Base-by-base conservation (phyloP, 2,329 filamentous ascomycete genomes). In the Zymoseptoria pseudotritici region DNA sequence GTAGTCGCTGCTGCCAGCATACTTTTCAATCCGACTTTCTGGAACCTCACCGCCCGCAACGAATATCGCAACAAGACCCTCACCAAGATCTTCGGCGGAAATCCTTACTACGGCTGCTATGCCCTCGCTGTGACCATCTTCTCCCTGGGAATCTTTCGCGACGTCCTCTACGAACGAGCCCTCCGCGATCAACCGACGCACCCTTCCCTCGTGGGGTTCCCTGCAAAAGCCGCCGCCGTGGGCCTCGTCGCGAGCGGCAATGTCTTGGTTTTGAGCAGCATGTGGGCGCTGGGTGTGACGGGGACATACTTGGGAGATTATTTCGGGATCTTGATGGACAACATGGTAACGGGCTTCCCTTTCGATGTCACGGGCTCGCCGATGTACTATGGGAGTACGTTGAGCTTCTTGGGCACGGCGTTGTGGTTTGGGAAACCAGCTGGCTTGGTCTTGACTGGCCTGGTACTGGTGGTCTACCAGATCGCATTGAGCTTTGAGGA, bases 221-320 rank as follows among this genome's bases (percentile, higher is more conserved):
- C 79, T 59, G 77, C 82, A 46, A 83, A 84, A 66, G 84, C 84
- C 65, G 75, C 87, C 19, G 90, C 89, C 50, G 87, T 87, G 64
- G 82, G 79, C 4, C 83, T 97, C 58, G 83, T 97, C 68, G 81
- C 82, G 26, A 72, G 78, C 46, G 94, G 94, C 60, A 97, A 96
- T 75, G 76, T 88, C 56, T 85, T 99, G 42, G 94, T 99, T 55
- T 70, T 97, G 55, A 87, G 88, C 36, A 94, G 89, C 62, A 97
- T 96, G 77, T 97, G 86, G 86, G 89, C 87, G 36, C 85, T 99
- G 50, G 94, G 94, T 60, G 85, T 99, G 70, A 97, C 91, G 0
- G 94, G 94, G 64, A 99, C 94, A 46, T 99, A 97, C 74, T 81
- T 99, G 42, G 94, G 94, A 68, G 94, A 99, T 79, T 99, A 99